Base-by-base conservation (phyloP, 2,329 filamentous ascomycete genomes). In the Penicillium sp. region DNA sequence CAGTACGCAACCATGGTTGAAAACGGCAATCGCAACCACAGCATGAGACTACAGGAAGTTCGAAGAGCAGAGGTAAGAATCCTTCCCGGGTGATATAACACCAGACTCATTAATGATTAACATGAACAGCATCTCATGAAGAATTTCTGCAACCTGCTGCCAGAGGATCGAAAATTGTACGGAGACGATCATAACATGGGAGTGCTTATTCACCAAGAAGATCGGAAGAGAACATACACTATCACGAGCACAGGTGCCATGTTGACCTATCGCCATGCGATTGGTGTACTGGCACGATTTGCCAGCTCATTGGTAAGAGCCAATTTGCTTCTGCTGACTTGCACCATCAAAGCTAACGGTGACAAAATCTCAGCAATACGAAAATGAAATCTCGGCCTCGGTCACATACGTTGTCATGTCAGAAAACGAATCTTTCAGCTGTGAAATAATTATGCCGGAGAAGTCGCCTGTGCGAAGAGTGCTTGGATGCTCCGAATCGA, bases 1-100 rank as follows among this genome's bases (percentile, higher is more conserved):
- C 26, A 76, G 60, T 97, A 93, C 71, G 82, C 92, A 34, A 90
- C 89, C 66, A 92, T 99, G 89, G 71, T 90, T 2, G 92, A 97
- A 69, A 69, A 74, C 1, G 82, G 81, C 8, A 96, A 96, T 37
- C 77, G 78, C n/a, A 69, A 90, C 2, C 72, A 78, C 10, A 83
- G 89, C 61, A 85, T 86, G 35, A 79, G 81, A 18, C 74, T 81
- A 22, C 82, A 87, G 39, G 79, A 76, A 59, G 68, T 74, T 31
- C 66, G 61, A 24, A 61, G 66, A 43, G 65, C 67, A 57, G 85
- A 89, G 63, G 75, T 76, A 66, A 48, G 62, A 2, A 9, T 24
- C 4, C 8, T 50, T 26, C 20, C 5, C 13, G 24, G 20, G 20
- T 35, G 14, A 24, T 13, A 35, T 5, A 24, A 8, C 31, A n/a